Evolutionary conservation across 768 basidiomycete species (phyloP).

Genomic region (Amanita thiersii): DNA sequence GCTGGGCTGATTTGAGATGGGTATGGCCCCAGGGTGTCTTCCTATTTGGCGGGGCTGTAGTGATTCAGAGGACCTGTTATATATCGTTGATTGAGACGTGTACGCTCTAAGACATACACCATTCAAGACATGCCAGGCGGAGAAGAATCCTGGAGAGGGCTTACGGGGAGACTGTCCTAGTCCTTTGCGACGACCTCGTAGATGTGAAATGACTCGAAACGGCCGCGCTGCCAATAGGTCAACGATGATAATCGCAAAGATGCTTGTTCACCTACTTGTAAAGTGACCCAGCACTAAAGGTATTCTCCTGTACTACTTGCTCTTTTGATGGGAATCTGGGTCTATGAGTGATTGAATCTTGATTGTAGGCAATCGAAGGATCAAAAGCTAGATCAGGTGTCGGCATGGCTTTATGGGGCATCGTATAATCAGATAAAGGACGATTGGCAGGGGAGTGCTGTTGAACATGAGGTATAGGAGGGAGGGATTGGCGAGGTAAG

Average conservation of each 20-base stretch:
- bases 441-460: background rate
- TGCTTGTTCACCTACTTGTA: slow-evolving; percentile 6
- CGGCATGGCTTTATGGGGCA: slow-evolving; percentile 4
- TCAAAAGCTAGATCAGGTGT: slow-evolving; percentile 27
- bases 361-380: slow-evolving; percentile 37
- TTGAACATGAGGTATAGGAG: slow-evolving; percentile 2
- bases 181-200: background rate
- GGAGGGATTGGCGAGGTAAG: slow-evolving; percentile 16
- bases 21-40: background rate
- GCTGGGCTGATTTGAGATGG: background rate
- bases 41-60: background rate
- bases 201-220: slow-evolving; percentile 3
- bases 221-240: background rate
- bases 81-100: background rate
- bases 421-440: slow-evolving; percentile 1
- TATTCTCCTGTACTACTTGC: slow-evolving; percentile 6
- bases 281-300: slow-evolving; percentile 15
- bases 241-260: background rate
- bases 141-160: background rate
- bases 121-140: too few species aligned
- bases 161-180: background rate
- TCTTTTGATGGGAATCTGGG: background rate
- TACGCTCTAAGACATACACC: too few species aligned
- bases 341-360: background rate
- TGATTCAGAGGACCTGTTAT: background rate